These are phyloP conservation scores for Phytophthora lateralis DNA, from an alignment of 352 stramenopile species.

Conservation along the genomic window DNA sequence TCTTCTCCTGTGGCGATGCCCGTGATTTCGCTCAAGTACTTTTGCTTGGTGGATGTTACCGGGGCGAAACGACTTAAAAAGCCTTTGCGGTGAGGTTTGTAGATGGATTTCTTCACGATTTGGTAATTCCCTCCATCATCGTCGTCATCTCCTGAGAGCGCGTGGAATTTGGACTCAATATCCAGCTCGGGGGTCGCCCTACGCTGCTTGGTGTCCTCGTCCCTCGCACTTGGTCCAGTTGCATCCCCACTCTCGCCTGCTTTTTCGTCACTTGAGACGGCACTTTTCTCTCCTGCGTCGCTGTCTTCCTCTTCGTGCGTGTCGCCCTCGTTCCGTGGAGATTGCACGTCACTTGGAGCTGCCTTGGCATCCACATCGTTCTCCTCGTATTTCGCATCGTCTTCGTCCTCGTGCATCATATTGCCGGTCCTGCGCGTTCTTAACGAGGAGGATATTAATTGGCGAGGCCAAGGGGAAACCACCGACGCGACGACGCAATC, in stretches of 20 bases:
- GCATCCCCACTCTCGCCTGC: neutral
- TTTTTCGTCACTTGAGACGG: neutral
- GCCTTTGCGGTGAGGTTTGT: slow-evolving; percentile 52
- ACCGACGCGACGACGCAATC: neutral
- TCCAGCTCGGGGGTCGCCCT: neutral
- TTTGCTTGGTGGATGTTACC: slow-evolving; percentile 24
- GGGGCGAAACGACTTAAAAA: slow-evolving; percentile 35
- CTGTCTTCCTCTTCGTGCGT: slow-evolving; percentile 2
- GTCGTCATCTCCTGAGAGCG: slow-evolving; percentile 23
- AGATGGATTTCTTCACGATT: slow-evolving; percentile 75
- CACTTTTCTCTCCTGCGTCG: slow-evolving; percentile 2
- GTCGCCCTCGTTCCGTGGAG: neutral
- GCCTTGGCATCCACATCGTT: neutral
- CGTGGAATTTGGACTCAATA: slow-evolving; percentile 31
- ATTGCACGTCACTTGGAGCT: neutral
- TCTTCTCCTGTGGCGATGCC: slow-evolving; percentile 29
- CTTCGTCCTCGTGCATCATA: slow-evolving; percentile 30
- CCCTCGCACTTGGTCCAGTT: neutral
- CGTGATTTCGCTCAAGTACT: slow-evolving; percentile 29
- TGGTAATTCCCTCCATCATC: slow-evolving; percentile 34
- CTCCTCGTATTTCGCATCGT: slow-evolving; percentile 6
- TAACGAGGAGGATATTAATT: neutral
- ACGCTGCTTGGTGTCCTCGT: neutral
- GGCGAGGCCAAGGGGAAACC: slow-evolving; percentile 12
- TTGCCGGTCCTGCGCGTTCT: neutral